Conservation (phyloP, 2,329 filamentous ascomycete genomes). For the Lachnellula cervina region DNA sequence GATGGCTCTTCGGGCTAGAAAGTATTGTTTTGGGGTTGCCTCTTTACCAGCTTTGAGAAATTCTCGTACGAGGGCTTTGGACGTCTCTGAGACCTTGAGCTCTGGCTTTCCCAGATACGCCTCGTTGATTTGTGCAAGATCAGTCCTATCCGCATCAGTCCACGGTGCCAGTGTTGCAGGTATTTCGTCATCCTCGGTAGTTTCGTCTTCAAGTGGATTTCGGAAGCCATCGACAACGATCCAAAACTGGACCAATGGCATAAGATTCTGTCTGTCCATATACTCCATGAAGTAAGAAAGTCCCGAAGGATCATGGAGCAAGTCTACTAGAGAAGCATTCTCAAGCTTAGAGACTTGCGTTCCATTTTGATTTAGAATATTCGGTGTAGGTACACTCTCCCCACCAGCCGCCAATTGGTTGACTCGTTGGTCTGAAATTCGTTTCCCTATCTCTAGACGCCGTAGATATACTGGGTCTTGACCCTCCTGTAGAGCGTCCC, state of each 20-base stretch:
- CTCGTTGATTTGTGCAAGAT: constrained; percentile 87
- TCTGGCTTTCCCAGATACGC: constrained; percentile 81
- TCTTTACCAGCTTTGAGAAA: constrained; percentile 75
- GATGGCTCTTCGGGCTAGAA: constrained; percentile 74
- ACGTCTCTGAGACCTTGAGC: constrained; percentile 67
- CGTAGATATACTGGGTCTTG: constrained; percentile 85
- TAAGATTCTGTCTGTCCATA: constrained; percentile 86
- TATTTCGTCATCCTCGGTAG: constrained; percentile 58
- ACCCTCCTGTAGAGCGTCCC: constrained; percentile 70
- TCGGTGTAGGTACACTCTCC: constrained; percentile 32
- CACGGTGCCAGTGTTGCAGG: constrained; percentile 62
- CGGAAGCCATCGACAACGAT: constrained; percentile 95
- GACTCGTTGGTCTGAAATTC: constrained; percentile 84
- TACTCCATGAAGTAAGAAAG: constrained; percentile 99
- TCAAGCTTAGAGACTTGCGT: constrained; percentile 57
- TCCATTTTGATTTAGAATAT: constrained; percentile 26
- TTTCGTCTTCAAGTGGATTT: constrained; percentile 85
- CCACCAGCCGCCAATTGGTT: constrained; percentile 69
- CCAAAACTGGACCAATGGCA: constrained; percentile 95
- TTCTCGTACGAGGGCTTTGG: constrained; percentile 63
- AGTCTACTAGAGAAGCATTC: constrained; percentile 71
- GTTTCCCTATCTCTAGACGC: constrained; percentile 85
- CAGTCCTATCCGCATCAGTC: constrained; percentile 78
- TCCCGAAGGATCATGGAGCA: constrained; percentile 85
- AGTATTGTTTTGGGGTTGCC: constrained; percentile 77